Evolutionary conservation across 2,329 filamentous ascomycete species (phyloP).

Genomic region (Talaromyces funiculosus): DNA sequence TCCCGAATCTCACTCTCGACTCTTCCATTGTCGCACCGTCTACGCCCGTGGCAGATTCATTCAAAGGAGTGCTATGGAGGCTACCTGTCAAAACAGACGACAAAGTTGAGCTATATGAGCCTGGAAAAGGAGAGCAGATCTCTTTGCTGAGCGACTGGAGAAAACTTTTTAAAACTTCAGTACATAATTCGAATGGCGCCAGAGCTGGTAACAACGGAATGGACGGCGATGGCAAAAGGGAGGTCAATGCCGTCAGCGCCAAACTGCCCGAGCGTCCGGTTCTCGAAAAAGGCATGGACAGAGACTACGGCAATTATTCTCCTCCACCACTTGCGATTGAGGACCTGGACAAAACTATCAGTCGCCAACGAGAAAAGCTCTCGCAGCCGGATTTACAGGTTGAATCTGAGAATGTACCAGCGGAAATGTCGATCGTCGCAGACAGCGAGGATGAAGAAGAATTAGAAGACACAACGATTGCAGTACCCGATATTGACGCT

Average conservation of each 20-base stretch:
- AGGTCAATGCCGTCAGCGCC: neutral
- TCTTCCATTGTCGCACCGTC: constrained; percentile 9
- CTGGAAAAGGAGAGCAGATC: constrained; percentile 38
- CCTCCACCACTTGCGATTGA: constrained; percentile 14
- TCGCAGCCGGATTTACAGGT: neutral
- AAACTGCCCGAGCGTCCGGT: neutral
- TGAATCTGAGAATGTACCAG: neutral
- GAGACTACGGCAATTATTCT: constrained; percentile 7
- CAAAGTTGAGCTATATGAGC: constrained; percentile 29
- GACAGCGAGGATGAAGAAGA: constrained; percentile 9
- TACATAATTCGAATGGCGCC: constrained; percentile 18
- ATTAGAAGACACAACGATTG: neutral
- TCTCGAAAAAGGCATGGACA: neutral
- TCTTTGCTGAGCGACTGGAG: constrained; percentile 44
- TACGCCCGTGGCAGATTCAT: constrained; percentile 24
- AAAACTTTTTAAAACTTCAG: constrained; percentile 36
- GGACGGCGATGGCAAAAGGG: neutral
- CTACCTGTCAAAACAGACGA: constrained; percentile 20
- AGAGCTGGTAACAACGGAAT: neutral
- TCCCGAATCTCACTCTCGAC: constrained; percentile 10
- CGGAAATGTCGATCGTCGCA: neutral
- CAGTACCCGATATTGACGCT: neutral
- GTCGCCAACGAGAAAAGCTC: constrained; percentile 1
- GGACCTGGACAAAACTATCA: constrained; percentile 10
- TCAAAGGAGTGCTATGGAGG: constrained; percentile 40